Evolutionary conservation across 2,329 filamentous ascomycete species (phyloP), one percentile per base, ranked within the genome.

Genomic region (Aspergillus sp.): DNA sequence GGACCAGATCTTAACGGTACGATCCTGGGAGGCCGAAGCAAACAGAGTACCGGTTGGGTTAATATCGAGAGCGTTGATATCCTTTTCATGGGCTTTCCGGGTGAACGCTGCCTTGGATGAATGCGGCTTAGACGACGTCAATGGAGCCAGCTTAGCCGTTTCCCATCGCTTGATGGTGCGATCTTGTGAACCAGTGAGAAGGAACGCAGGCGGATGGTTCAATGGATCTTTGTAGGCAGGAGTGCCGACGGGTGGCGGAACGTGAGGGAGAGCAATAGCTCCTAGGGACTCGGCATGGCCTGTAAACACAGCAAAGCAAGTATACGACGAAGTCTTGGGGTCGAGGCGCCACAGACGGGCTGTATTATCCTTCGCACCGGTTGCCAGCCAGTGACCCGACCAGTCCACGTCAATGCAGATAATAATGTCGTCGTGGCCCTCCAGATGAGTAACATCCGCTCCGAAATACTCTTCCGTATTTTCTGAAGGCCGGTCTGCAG

Each of bases 1-100:
- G 5, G 90, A 93, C 86, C 91, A 98, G 49, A 98, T 93, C 71
- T 97, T 98, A 55, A 97, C 89, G 0, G 88, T 94, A 55, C 89
- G 87, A 65, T 98, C 93, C 69, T 98, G 93, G 4, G 91, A 97
- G 29, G 93, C 91, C 1, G 93, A 96, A 3, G 91, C 94, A 61
- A 98, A 97, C 1, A 96, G 70, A n/a, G 82, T 80, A 4, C 80
- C 81, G 1, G 79, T 76, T 26, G 82, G 78, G 53, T 89, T 87
- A 7, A 93, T 77, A 53, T 94, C 88, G 43, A 98, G 79, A 2
- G 93, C 89, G 59, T 98, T 98, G 69, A 98, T 98, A 56, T 98
- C 93, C 65, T 98, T 98, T 62, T 98, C 93, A 68, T 98, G 93
- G 1, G 93, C 93, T 67, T 96, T 94, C 47, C 93, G 81, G 1